Percentiles rank a stretch among this genome's conserved stretches.
Evolutionary conservation across 345 rosid genomes (phyloP).

Genomic region (Salix viminalis): DNA sequence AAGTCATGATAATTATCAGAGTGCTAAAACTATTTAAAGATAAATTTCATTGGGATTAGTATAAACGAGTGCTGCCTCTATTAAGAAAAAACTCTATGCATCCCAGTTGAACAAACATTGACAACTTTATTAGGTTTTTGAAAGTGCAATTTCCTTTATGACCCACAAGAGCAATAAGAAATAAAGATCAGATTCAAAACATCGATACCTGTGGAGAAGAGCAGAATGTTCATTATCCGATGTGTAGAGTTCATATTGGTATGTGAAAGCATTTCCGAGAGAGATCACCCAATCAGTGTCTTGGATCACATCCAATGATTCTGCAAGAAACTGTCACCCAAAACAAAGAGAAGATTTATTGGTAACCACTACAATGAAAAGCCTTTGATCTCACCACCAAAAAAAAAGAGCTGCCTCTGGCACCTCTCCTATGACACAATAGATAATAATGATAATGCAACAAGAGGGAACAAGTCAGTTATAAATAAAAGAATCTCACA

Average conservation of each 20-base stretch:
- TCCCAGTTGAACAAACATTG: background rate
- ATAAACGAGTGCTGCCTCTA: background rate
- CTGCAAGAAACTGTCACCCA: constrained; percentile 76
- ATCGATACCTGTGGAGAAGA: constrained; percentile 74
- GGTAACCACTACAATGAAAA: background rate
- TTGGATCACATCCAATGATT: constrained; percentile 92
- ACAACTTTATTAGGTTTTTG: background rate
- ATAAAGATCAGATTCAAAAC: constrained; percentile 5
- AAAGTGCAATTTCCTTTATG: background rate
- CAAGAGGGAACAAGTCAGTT: background rate
- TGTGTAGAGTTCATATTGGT: constrained; percentile 68
- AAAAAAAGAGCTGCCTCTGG: background rate
- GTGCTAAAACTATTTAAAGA: background rate
- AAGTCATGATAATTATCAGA: background rate
- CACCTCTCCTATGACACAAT: background rate
- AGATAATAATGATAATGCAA: background rate
- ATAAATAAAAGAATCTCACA: constrained; percentile 42
- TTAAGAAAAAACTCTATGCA: no score
- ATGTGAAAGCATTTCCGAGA: constrained; percentile 80
- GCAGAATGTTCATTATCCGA: constrained; percentile 87
- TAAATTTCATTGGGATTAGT: background rate
- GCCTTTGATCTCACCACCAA: background rate
- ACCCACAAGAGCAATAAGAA: background rate
- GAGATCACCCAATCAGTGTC: constrained; percentile 77
- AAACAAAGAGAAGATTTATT: constrained; percentile 8